phyloP scores from a whole-genome alignment of 495 filamentous ascomycete species.

The Pyrenula massariospora region DNA sequence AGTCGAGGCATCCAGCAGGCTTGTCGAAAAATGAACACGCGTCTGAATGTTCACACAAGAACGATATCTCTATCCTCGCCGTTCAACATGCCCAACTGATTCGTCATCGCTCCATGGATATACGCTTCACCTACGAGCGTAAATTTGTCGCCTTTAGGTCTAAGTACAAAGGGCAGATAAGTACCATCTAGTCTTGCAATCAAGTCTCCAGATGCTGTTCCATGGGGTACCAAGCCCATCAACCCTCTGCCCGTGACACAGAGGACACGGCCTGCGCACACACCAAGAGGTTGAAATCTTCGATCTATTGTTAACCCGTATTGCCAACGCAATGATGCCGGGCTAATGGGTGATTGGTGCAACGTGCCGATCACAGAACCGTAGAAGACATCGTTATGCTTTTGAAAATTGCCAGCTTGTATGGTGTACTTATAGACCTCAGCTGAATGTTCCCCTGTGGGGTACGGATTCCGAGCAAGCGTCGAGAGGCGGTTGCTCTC shows the following conservation, averaged over 20 bases:
- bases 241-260: neutral
- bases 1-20: too few relatives aligned
- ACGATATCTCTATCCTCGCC: neutral
- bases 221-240: neutral
- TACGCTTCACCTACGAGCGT: neutral
- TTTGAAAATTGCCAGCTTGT: too few relatives aligned
- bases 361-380: too few relatives aligned
- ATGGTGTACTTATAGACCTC: neutral
- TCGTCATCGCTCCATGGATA: neutral
- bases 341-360: neutral
- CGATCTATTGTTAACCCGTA: neutral
- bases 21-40: too few relatives aligned
- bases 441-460: neutral
- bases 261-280: neutral
- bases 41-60: neutral
- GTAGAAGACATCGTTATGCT: too few relatives aligned
- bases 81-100: neutral
- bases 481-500: neutral
- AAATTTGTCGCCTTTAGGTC: neutral
- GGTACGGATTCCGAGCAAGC: neutral
- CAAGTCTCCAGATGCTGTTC: neutral
- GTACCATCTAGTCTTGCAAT: neutral
- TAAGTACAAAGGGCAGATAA: neutral
- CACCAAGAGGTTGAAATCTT: neutral
- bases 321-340: neutral